A percentile compares a stretch with the other conserved stretches of the same genome.
Conservation (phyloP, 2,329 filamentous ascomycete genomes). For the Ceratocystiopsis brevicomis region DNA sequence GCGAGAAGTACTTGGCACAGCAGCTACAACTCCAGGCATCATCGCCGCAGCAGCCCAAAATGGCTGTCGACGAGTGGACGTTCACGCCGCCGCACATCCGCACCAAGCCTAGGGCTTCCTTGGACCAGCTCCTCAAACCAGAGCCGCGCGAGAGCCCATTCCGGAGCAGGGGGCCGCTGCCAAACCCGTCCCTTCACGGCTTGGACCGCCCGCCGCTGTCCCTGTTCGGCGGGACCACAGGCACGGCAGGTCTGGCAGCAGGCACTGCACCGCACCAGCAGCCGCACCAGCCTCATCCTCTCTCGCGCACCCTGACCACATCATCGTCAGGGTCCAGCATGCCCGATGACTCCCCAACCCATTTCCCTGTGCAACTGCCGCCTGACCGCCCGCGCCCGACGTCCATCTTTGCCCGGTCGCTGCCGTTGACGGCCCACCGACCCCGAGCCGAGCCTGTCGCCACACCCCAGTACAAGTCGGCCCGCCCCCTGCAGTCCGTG, state of each 20-base stretch:
- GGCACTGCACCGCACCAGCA: background rate
- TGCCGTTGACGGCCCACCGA: constrained; percentile 43
- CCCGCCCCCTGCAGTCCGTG: constrained; percentile 59
- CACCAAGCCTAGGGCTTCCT: constrained; percentile 52
- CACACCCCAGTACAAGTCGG: constrained; percentile 61
- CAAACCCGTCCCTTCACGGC: constrained; percentile 33
- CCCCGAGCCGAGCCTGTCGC: constrained; percentile 33
- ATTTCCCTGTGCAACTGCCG: constrained; percentile 34
- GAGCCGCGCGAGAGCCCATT: constrained; percentile 45
- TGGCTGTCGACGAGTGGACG: constrained; percentile 6
- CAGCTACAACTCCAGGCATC: constrained; percentile 9
- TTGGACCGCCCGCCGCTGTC: constrained; percentile 18
- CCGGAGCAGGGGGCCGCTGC: constrained; percentile 30
- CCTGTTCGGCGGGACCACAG: too few species aligned
- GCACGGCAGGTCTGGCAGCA: too few species aligned
- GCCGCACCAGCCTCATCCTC: constrained; percentile 49
- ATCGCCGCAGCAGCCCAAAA: constrained; percentile 1
- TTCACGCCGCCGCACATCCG: constrained; percentile 36
- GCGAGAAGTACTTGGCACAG: constrained; percentile 34
- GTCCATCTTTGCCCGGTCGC: constrained; percentile 51
- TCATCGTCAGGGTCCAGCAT: constrained; percentile 70
- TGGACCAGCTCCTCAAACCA: constrained; percentile 59
- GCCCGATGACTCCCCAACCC: constrained; percentile 51
- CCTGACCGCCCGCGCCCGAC: constrained; percentile 30
- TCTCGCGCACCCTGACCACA: constrained; percentile 72